A percentile compares a stretch with the other conserved stretches of the same genome.
phyloP scores from a whole-genome alignment of 2,329 filamentous ascomycete genomes.

The Pseudopithomyces maydicus region DNA sequence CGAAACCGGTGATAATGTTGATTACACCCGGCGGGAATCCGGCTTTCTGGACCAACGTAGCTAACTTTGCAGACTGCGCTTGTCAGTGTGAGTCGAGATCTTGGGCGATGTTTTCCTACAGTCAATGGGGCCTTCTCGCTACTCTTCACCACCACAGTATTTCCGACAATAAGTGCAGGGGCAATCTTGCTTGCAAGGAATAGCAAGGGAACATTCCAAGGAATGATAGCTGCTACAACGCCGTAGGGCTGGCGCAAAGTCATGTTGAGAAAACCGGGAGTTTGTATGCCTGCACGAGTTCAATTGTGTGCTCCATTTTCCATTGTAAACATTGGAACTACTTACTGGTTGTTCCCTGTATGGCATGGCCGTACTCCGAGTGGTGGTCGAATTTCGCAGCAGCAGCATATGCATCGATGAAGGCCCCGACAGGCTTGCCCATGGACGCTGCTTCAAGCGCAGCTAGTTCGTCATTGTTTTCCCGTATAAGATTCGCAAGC shows the following conservation, averaged over 20 bases:
- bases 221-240: constrained; percentile 80
- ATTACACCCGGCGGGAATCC: constrained; percentile 82
- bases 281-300: constrained; percentile 23
- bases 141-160: constrained; percentile 41
- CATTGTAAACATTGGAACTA: neutral
- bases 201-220: constrained; percentile 49
- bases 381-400: constrained; percentile 80
- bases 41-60: constrained; percentile 75
- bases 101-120: constrained; percentile 63
- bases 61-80: constrained; percentile 78
- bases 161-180: constrained; percentile 39
- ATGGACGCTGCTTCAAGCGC: constrained; percentile 84
- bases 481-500: constrained; percentile 75
- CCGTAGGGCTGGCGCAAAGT: constrained; percentile 80
- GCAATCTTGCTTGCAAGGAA: constrained; percentile 34
- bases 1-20: constrained; percentile 80
- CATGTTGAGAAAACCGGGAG: constrained; percentile 58
- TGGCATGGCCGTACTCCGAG: constrained; percentile 76
- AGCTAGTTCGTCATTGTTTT: constrained; percentile 80
- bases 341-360: constrained; percentile 75
- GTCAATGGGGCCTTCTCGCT: constrained; percentile 62
- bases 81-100: constrained; percentile 71
- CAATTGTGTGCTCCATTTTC: too few species aligned
- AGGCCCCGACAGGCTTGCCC: constrained; percentile 82
- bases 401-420: constrained; percentile 76